Percentiles rank a stretch among this genome's conserved stretches.
Evolutionary conservation across 2,329 filamentous ascomycete species (phyloP).

Genomic region (Aureobasidium sp.): DNA sequence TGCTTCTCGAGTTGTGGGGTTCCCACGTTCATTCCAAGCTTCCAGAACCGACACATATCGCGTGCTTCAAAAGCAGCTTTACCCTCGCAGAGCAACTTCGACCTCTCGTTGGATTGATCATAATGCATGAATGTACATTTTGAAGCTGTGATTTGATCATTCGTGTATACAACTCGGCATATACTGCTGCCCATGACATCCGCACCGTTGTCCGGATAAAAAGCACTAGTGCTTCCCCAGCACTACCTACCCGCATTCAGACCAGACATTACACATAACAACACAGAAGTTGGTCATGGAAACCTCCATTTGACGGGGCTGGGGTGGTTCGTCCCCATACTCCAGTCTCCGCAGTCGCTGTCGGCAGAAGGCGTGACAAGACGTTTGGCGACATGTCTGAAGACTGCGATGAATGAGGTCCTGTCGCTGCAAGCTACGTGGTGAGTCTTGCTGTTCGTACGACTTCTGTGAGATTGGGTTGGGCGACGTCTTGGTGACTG

Average conservation of each 20-base stretch:
- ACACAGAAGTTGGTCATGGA: conserved; percentile 6
- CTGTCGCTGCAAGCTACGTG: background rate
- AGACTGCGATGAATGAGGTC: background rate
- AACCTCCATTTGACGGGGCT: background rate
- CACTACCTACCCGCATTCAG: conserved; percentile 7
- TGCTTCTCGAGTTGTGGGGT: background rate
- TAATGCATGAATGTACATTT: background rate
- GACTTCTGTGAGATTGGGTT: too few relatives aligned
- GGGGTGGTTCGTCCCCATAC: background rate
- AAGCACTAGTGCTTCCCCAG: conserved; percentile 7
- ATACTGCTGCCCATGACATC: conserved; percentile 3
- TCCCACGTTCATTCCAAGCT: background rate
- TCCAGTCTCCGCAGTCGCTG: conserved; percentile 3
- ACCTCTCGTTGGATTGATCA: background rate
- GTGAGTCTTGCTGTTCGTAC: background rate
- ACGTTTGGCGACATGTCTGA: background rate
- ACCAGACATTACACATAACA: conserved; percentile 4
- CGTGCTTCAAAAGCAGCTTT: background rate
- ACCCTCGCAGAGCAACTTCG: background rate
- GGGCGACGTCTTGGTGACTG: background rate
- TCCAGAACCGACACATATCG: background rate
- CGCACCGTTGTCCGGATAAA: conserved; percentile 7
- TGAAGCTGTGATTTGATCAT: background rate
- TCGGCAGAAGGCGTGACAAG: background rate
- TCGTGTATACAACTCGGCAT: background rate